Conservation (phyloP, 441 rosid genomes). For the Theobroma grandiflorum region DNA sequence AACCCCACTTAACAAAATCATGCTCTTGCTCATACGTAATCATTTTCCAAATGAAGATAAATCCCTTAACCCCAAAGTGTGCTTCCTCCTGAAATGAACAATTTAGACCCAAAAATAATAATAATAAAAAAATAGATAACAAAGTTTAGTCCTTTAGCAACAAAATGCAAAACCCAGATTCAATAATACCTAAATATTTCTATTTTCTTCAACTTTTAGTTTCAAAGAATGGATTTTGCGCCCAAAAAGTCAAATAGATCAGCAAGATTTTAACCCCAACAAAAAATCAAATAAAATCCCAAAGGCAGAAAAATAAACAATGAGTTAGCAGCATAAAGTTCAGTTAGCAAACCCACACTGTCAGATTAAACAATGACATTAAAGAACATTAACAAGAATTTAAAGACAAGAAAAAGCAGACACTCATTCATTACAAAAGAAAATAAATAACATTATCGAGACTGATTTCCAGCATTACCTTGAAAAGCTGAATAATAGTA, state of each 20-base stretch:
- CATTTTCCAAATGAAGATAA: constrained; percentile 36
- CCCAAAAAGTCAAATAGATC: neutral
- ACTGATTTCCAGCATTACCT: neutral
- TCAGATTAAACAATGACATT: constrained; percentile 10
- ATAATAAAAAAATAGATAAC: neutral
- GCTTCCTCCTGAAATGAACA: constrained; percentile 10
- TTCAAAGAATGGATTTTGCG: neutral
- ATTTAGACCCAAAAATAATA: neutral
- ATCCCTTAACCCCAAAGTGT: neutral
- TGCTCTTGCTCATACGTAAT: constrained; percentile 65
- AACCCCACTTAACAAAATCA: constrained; percentile 71
- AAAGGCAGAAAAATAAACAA: constrained; percentile 3
- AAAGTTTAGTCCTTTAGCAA: neutral
- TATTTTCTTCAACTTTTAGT: neutral
- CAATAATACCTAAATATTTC: neutral
- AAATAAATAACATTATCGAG: neutral
- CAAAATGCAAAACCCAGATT: constrained; percentile 14
- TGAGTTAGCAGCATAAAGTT: neutral
- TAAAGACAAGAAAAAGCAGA: neutral
- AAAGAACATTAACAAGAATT: constrained; percentile 2
- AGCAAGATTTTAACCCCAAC: constrained; percentile 7
- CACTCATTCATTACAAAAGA: neutral
- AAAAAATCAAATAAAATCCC: neutral
- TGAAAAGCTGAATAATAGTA: neutral
- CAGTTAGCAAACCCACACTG: constrained; percentile 3